Evolutionary conservation across 2,329 filamentous ascomycete genomes (phyloP), one percentile per base, ranked within the genome.

Genomic region (Ophiocordyceps camponoti-rufipedis): DNA sequence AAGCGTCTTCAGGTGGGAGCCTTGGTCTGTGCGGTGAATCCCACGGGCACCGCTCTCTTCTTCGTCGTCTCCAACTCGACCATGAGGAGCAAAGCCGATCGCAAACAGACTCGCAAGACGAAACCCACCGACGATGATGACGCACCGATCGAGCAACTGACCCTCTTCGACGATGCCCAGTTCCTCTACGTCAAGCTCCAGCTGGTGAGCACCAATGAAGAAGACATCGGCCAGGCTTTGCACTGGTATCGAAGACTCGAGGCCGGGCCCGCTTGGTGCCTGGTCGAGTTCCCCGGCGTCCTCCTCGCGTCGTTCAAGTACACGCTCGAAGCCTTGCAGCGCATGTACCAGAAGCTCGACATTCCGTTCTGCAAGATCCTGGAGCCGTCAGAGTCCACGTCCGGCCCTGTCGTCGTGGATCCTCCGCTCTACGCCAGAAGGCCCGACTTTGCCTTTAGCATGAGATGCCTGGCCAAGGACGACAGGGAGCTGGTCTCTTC

Each of bases 271-370:
- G 45, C 48, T 19, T 51, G 53, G 35, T 56, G 52, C 14, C 61
- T 82, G 1, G 64, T 81, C 1, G 78, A 82, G 49, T 80, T 82
- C 46, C 78, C 76, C 0, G 72, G 71, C 0, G 61, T 81, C 4
- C 56, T 82, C 2, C 59, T 79, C 2, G 67, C 70, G 0, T 67
- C 76, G 0, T 81, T 82, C 50, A 59, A 67, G 28, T 71, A 73
- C 28, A 78, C 71, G 0, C 61, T 82, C 0, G 56, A 64, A 41
- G 71, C 70, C 0, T 59, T 82, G 3, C 74, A 82, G 52, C 54
- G 57, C 1, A 74, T 79, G 62, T 66, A 64, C 10, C 51, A 52
- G 12, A 59, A 49, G 14, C 57, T 58, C 1, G 53, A 65, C 29
- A 48, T 78, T 2, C 73, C 74, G 1, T 74, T 77, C 45, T 53